Base-by-base conservation (phyloP, 768 basidiomycete species). In the Suillus weaverae region DNA sequence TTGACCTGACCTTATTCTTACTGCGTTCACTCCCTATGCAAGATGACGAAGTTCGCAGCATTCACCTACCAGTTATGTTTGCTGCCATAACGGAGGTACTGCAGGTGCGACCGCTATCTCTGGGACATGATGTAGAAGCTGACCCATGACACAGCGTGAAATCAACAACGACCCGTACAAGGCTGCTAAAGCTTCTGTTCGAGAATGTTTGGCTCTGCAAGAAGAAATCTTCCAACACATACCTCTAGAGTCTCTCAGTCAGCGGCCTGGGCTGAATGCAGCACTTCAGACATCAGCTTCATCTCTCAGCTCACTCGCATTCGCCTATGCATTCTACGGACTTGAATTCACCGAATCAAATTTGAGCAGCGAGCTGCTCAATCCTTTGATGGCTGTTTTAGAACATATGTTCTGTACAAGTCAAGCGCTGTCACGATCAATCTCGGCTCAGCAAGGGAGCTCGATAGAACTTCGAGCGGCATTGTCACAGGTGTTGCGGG, bases 31-130 rank as follows among this genome's bases (percentile, higher is more conserved):
- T 97, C 71, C 84, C 88, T 13, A 73, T 81, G 2, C 92, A 94
- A 70, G 97, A 99, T 69, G 95, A 98, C 66, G 97, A 97, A 72
- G 85, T 92, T 32, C 87, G 86, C 70, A 84, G 80, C 4, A 81
- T 95, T 35, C 94, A 97, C 75, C 77, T 95, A 13, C 95, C 97
- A 0, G 76, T 95, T 50, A 80, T 94, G 16, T 89, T 96, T 64
- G 80, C 86, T 2, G 88, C 86, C 7, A 79, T 93, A 50, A 72
- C 90, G 46, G 89, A 93, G 66, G 70, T 84, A 6, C 67, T 94
- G 39, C 78, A 85, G 66, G 94, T 95, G 74, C 75, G 83, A 59
- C 16, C 35, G 22, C 51, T 4, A 32, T n/a, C 48, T 54, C 0
- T 30, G 10, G 46, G 56, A 26, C 9, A 4, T 16, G 16, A 35